Percentiles rank a stretch among this genome's conserved stretches.
phyloP scores from a whole-genome alignment of 345 rosid genomes.

The Populus ilicifolia region DNA sequence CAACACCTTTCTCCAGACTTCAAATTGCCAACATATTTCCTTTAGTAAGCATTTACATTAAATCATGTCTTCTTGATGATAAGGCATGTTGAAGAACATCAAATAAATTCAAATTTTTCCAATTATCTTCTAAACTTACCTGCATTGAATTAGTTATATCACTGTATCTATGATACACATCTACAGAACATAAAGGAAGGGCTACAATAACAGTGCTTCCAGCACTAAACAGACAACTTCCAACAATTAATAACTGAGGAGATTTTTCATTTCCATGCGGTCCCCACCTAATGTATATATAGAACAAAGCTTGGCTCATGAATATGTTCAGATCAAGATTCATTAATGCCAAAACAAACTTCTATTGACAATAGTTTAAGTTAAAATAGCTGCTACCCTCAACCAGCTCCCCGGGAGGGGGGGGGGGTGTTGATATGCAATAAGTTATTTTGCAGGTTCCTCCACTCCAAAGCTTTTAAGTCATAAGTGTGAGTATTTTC shows the following conservation, averaged over 20 bases:
- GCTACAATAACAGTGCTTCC: background rate
- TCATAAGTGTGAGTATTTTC: background rate
- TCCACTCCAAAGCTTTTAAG: background rate
- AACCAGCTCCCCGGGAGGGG: too few relatives aligned
- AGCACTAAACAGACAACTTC: background rate
- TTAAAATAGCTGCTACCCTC: background rate
- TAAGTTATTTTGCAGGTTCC: background rate
- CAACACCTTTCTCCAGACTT: background rate
- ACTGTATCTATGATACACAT: background rate
- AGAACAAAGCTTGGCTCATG: background rate
- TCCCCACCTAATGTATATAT: background rate
- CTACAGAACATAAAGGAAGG: background rate
- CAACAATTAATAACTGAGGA: background rate
- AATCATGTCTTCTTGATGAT: background rate
- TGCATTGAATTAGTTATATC: background rate
- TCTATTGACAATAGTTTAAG: background rate
- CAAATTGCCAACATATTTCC: background rate
- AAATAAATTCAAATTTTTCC: background rate
- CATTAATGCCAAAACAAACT: background rate
- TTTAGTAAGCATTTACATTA: background rate
- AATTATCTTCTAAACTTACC: background rate
- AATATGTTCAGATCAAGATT: background rate
- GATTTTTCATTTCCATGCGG: background rate
- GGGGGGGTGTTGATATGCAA: too few relatives aligned
- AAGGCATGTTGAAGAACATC: background rate